Evolutionary conservation across 2,329 filamentous ascomycete species (phyloP).

Genomic region (Pyricularia pennisetigena): DNA sequence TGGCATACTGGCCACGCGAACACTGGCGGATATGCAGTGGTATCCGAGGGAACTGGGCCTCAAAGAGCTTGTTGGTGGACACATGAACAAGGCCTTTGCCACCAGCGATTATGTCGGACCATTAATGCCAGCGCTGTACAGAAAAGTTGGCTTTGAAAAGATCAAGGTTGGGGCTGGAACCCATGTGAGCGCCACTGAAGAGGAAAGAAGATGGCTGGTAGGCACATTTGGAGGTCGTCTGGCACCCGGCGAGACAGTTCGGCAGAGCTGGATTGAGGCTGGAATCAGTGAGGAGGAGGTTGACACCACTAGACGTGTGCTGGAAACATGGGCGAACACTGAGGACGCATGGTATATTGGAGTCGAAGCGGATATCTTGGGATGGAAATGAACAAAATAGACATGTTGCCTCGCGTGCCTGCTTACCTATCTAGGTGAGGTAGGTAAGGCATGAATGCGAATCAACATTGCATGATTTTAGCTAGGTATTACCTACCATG

Average conservation of each 20-base stretch:
- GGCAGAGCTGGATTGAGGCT: conserved; percentile 22
- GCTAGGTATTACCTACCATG: too few relatives aligned
- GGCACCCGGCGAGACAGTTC: conserved; percentile 18
- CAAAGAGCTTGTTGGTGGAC: conserved; percentile 18
- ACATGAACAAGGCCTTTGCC: conserved; percentile 13
- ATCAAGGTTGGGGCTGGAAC: conserved; percentile 20
- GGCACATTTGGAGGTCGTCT: conserved; percentile 15
- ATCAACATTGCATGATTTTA: too few relatives aligned
- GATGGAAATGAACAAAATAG: conserved; percentile 21
- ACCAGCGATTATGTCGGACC: conserved; percentile 8
- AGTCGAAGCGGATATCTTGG: conserved; percentile 26
- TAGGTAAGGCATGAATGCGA: too few relatives aligned
- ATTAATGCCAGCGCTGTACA: conserved; percentile 21
- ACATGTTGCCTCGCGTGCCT: neutral
- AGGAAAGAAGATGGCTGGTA: conserved; percentile 19
- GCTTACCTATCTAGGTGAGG: neutral
- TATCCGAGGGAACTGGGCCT: conserved; percentile 20
- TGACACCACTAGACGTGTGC: conserved; percentile 16
- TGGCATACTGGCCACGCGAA: conserved; percentile 26
- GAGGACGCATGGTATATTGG: conserved; percentile 27
- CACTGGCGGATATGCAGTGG: conserved; percentile 18
- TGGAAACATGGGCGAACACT: conserved; percentile 21
- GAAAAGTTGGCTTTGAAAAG: conserved; percentile 19
- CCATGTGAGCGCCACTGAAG: conserved; percentile 16
- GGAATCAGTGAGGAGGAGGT: conserved; percentile 25